Evolutionary conservation across 108 stramenopile genomes (phyloP), one percentile per base, ranked within the genome.

Genomic region (Skeletonema marinoi): DNA sequence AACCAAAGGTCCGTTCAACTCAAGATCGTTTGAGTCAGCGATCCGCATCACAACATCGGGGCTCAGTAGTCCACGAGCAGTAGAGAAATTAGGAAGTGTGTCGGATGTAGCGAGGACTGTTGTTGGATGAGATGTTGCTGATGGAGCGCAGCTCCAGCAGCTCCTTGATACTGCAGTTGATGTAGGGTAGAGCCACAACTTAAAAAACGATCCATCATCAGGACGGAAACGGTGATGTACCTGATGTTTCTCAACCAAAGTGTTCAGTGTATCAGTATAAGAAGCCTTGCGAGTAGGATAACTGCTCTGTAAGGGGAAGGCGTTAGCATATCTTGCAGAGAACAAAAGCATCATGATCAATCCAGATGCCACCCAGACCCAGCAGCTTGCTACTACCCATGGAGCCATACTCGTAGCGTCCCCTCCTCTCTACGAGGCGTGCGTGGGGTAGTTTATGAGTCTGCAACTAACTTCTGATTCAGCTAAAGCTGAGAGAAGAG

Each of bases 61-160:
- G 16, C 81, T 83, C 36, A 91, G 73, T 4, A 91, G 75, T 42
- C 90, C 90, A 73, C 85, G 88, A 3, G 90, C 88, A 4, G 87
- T 87, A 11, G 69, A 77, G 35, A 87, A 88, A 25, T 64, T 72
- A n/a, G 87, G 84, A 14, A 86, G 78, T 13, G 82, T 83, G 61
- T 89, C 84, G 21, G 80, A 89, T 30, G 17, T 41, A 25, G 85
- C 78, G 32, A 89, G 64, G 12, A 86, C 84, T 11, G 44, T 46
- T 16, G 44, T 4, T 46, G 16, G 16, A n/a, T 29, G 21, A 7
- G 21, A 25, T 56, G n/a, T 2, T 56, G n/a, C 6, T 56, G 54
- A n/a, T 56, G 19, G 19, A 17, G 25, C 5, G 54, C 54, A 56
- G 54, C 44, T 16, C 44, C 44, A 46, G 44, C 44, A 46, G 44